A percentile compares a stretch with the other conserved stretches of the same genome.
These are phyloP conservation scores for Arabidopsis arenosa DNA, from an alignment of 345 rosid species.

Conservation along the genomic window DNA sequence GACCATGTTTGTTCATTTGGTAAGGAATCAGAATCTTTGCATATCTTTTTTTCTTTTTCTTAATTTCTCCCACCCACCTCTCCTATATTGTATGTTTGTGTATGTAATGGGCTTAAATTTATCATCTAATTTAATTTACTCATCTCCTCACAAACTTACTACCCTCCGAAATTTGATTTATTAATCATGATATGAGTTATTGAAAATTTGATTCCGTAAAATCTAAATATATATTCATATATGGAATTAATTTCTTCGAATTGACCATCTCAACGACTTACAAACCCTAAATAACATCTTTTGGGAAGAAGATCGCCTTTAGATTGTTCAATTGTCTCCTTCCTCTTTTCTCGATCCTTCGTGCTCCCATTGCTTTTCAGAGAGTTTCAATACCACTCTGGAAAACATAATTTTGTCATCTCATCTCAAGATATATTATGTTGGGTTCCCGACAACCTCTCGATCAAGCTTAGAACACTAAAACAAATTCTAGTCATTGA, in stretches of 20 bases:
- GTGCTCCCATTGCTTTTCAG: not conserved
- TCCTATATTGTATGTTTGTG: conserved; percentile 27
- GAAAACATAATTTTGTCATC: not conserved
- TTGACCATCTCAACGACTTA: not conserved
- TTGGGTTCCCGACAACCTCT: not conserved
- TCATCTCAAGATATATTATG: not conserved
- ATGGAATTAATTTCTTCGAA: no score
- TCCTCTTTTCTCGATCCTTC: not conserved
- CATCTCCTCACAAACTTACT: not conserved
- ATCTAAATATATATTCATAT: not conserved
- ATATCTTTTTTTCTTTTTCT: not conserved
- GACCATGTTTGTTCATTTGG: conserved; percentile 26
- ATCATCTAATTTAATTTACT: conserved; percentile 26
- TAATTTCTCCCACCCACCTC: not conserved
- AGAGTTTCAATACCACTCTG: not conserved
- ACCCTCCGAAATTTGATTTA: conserved; percentile 1
- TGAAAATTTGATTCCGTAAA: not conserved
- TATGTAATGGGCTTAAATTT: conserved; percentile 29
- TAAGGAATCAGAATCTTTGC: conserved; percentile 15
- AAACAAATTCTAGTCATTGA: no score
- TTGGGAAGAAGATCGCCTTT: not conserved
- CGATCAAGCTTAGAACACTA: not conserved
- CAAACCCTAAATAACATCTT: no score
- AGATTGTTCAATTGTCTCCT: not conserved
- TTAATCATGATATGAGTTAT: not conserved